Base-by-base conservation (phyloP, 2,329 filamentous ascomycete species). In the Cryphonectria parasitica region DNA sequence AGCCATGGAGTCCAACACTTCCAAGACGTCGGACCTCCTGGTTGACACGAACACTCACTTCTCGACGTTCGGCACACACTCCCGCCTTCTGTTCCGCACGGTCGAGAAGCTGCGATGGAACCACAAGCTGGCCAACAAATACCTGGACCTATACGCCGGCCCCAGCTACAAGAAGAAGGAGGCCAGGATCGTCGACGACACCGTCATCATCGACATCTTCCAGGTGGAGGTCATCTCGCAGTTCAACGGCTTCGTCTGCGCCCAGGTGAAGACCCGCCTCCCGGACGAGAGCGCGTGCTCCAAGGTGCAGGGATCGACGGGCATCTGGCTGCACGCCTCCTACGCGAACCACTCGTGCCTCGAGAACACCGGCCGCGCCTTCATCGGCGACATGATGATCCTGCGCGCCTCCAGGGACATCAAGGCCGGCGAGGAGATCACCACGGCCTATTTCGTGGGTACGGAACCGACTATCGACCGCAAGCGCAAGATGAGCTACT, bases 341-440 rank as follows among this genome's bases (percentile, higher is more conserved):
- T 67, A 72, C 64, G 74, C 78, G 69, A 79, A 79, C 71, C 78
- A 80, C 71, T 71, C 71, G 68, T 80, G 78, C 73, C 74, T 79
- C 54, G 71, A 77, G 31, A 80, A 79, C 71, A 76, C 75, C 11
- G 75, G 76, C 73, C 77, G 77, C 8, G 72, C 75, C 25, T 80
- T 78, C 68, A 28, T 78, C 17, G 78, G 78, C 15, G 77, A 80
- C 58, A 70, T 79, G 66, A 67, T 80, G 19, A 74, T 79, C 68
- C 75, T 74, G 39, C 74, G 78, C 15, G 84, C 84, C 0, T 79
- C 77, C 17, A 75, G 77, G n/a, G 74, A 79, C 54, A 82, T 84
- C 49, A 71, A 74, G 6, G 75, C 72, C 0, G 82, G 79, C 62
- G 78, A 82, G 4, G 82, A 83, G 74, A 75, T 83, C 66, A 78